Conservation (phyloP, 1,139 yeast species). For the Kodamaea suecica region DNA sequence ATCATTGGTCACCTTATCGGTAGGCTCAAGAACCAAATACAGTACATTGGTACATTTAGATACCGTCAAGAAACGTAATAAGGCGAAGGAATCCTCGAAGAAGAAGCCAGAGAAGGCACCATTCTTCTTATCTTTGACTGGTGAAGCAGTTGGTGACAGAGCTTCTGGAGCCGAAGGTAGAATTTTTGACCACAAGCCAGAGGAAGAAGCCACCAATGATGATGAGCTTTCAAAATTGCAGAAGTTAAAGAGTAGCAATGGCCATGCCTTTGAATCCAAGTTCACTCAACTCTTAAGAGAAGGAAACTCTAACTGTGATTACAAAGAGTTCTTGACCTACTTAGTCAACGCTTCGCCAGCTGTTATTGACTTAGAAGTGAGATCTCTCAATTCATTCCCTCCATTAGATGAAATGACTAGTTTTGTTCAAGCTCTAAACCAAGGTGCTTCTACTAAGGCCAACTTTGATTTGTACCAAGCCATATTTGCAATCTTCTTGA, state of each 20-base stretch:
- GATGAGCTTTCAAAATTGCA: constrained; percentile 26
- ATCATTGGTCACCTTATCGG: constrained; percentile 67
- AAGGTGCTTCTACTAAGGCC: constrained; percentile 53
- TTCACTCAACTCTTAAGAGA: constrained; percentile 67
- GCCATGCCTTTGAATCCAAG: constrained; percentile 59
- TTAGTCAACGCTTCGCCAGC: constrained; percentile 73
- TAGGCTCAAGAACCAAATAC: constrained; percentile 75
- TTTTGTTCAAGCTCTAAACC: constrained; percentile 63
- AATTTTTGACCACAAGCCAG: constrained; percentile 16
- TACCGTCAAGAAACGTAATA: constrained; percentile 78
- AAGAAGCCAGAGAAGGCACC: constrained; percentile 77
- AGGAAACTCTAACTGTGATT: constrained; percentile 41
- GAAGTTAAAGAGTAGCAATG: constrained; percentile 24
- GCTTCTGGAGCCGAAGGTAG: constrained; percentile 59
- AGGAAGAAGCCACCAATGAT: constrained; percentile 13
- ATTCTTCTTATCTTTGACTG: constrained; percentile 66
- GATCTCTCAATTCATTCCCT: constrained; percentile 66
- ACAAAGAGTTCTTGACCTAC: constrained; percentile 48
- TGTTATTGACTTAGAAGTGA: constrained; percentile 77
- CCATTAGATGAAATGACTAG: constrained; percentile 62
- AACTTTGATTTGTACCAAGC: constrained; percentile 78
- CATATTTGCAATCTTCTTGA: constrained; percentile 68
- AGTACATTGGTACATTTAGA: constrained; percentile 79
- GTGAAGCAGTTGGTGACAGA: constrained; percentile 66
- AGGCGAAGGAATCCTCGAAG: constrained; percentile 86